These are phyloP conservation scores for Boletellus ananas DNA, from an alignment of 768 basidiomycete species.

Conservation along the genomic window DNA sequence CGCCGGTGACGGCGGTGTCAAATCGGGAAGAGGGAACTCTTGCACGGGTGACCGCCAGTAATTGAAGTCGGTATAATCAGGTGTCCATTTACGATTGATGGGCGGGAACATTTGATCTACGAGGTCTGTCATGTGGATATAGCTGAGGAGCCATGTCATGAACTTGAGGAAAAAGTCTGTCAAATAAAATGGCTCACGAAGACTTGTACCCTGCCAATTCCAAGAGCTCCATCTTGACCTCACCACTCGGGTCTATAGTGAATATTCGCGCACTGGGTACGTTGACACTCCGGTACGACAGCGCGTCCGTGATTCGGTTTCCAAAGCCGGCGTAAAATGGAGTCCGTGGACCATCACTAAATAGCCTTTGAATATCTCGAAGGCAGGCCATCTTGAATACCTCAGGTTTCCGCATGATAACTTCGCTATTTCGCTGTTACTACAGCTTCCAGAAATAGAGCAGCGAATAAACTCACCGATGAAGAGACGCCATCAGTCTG, in stretches of 20 bases:
- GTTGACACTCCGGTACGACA: slow-evolving; percentile 96
- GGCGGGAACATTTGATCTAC: slow-evolving; percentile 99
- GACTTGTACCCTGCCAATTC: slow-evolving; percentile 97
- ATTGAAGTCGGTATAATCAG: slow-evolving; percentile 96
- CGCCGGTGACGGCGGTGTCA: slow-evolving; percentile 86
- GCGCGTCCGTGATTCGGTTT: slow-evolving; percentile 95
- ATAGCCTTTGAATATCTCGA: slow-evolving; percentile 88
- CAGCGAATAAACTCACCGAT: slow-evolving; percentile 58
- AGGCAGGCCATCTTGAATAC: slow-evolving; percentile 99
- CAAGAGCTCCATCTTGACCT: slow-evolving; percentile 96
- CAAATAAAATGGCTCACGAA: slow-evolving; percentile 51
- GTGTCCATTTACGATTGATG: slow-evolving; percentile 81
- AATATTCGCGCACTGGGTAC: slow-evolving; percentile 93
- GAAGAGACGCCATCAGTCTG: slow-evolving; percentile 87
- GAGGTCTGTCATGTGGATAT: slow-evolving; percentile 99
- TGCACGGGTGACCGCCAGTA: slow-evolving; percentile 86
- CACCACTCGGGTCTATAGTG: slow-evolving; percentile 91
- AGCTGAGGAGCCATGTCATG: slow-evolving; percentile 43
- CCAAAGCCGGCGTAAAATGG: slow-evolving; percentile 98
- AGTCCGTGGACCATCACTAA: slow-evolving; percentile 64
- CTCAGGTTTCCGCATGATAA: slow-evolving; percentile 98
- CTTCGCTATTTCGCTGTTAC: slow-evolving; percentile 57
- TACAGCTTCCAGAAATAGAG: too few relatives aligned
- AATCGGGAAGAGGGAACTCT: slow-evolving; percentile 74
- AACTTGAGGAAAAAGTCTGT: too few relatives aligned